These are phyloP conservation scores for Mycena alexandri DNA, from an alignment of 768 basidiomycete genomes.

Conservation along the genomic window DNA sequence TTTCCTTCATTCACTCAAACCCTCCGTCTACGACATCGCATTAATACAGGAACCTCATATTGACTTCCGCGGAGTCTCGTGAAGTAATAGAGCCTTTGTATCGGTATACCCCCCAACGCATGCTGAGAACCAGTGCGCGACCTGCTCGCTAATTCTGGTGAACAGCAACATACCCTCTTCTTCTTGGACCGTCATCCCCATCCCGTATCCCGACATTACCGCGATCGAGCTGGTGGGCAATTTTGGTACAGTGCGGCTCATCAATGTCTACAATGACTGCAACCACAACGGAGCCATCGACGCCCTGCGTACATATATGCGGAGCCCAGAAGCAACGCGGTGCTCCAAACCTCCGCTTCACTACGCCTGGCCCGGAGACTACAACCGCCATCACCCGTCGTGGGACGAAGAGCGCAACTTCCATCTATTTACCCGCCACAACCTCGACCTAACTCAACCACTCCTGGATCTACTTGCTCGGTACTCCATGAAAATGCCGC, in stretches of 20 bases:
- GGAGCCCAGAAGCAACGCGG: neutral
- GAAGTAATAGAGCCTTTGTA: conserved; percentile 33
- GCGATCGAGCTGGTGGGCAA: conserved; percentile 19
- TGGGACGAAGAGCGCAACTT: conserved; percentile 52
- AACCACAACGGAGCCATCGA: conserved; percentile 12
- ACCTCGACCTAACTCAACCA: conserved; percentile 38
- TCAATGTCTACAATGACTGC: conserved; percentile 46
- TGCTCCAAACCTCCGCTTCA: neutral
- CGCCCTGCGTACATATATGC: conserved; percentile 9
- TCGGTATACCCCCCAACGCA: conserved; percentile 45
- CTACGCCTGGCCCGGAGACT: conserved; percentile 53
- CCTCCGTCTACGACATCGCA: conserved; percentile 39
- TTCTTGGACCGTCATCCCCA: conserved; percentile 11
- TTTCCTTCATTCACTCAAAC: conserved; percentile 26
- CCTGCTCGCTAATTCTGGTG: conserved; percentile 25
- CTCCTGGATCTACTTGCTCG: conserved; percentile 45
- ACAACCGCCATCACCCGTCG: conserved; percentile 56
- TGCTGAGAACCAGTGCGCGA: neutral
- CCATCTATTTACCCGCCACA: conserved; percentile 49
- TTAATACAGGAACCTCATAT: conserved; percentile 49
- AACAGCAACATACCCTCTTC: conserved; percentile 3
- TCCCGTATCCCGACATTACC: conserved; percentile 34
- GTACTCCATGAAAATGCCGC: conserved; percentile 48
- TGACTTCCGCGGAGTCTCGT: conserved; percentile 30
- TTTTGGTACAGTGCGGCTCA: conserved; percentile 34